Evolutionary conservation across 164 flowering plant genomes (phyloP), one percentile per base, ranked within the genome.

Genomic region (Hamamelis virginiana): DNA sequence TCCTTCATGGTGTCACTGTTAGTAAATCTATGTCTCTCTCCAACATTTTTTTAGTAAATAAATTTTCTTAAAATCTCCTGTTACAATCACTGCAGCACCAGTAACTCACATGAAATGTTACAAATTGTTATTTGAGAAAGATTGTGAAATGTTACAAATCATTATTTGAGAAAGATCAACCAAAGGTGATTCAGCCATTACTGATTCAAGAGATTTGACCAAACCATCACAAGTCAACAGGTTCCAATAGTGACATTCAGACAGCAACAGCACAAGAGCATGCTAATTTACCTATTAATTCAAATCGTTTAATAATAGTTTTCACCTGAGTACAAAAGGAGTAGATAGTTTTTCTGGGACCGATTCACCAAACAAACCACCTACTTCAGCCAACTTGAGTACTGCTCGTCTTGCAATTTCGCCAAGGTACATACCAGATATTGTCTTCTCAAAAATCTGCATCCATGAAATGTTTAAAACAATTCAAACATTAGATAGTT

Each of bases 381-480:
- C 81, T 21, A 62, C 81, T 80, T 89, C 82, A 69, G 89, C 91
- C 91, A 92, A 85, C 57, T 81, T 80, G 21, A 81, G 68, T 16
- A 94, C 69, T 41, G 83, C 92, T 68, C 96, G 67, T 65, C 97
- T 75, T 14, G 79, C 95, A 70, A 94, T 89, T 75, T 92, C 98
- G 9, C 96, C 97, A 19, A 91, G 87, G 74, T 91, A 94, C 95
- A 89, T 91, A 33, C 98, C 97, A n/a, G 98, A 87, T 21, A 94
- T 92, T 65, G 90, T 87, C 79, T 94, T 94, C 87, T 94, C 98
- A 80, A 85, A 87, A 58, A 81, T 87, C 97, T 94, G 80, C 46
- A 1, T 58, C 23, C 46, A 27, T 45, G 19, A 33, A 28, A 61
- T 21, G 25, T 23, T 22, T 14, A 22, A 12, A 43, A 27, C 28